Base-by-base conservation (phyloP, 768 basidiomycete species). In the Mycena albidolilacea region DNA sequence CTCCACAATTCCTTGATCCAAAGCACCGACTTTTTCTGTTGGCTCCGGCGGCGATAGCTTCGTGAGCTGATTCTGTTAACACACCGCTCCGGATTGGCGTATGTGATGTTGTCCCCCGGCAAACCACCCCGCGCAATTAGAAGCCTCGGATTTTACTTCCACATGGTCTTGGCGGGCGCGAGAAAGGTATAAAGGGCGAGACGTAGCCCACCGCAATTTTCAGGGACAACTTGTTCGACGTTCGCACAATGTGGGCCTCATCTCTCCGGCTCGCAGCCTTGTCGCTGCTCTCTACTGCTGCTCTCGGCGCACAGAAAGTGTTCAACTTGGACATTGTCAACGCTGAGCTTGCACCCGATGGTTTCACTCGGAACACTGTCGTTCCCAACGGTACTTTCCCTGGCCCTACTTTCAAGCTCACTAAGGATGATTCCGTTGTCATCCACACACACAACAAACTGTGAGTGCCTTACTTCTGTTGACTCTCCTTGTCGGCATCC, bases 381-480 rank as follows among this genome's bases (percentile, higher is more conserved):
- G 57, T 76, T 11, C 76, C 78, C 46, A 76, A 77, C 70, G 80
- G 81, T 0, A 77, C 55, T 10, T 82, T 79, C 69, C 81, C 81
- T 17, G 81, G 81, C 0, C 78, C 81, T 52, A 71, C 76, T 5
- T 71, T 81, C 52, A 66, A 63, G 15, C 67, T 73, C 11, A 72
- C 69, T 66, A 80, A 82, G 72, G 76, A 74, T 19, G 80, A 82
- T 64, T 70, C 68, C 9, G 79, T 30, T 30, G 30, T 30, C 1
- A 30, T 30, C 30, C 30, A 30, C 30, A 30, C 30, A 3, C 30
- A 50, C 19, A 50, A 50, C 48, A 50, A 50, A 19, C 19, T 50
- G 69, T 82, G 35, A 21, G 61, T 37, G 23, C 48, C 23, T n/a
- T 5, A 12, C 44, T 35, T 48, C 30, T 55, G 12, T 8, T 5